phyloP scores from a whole-genome alignment of 176 grass and related monocot species.

The maize (Zea mays) region DNA sequence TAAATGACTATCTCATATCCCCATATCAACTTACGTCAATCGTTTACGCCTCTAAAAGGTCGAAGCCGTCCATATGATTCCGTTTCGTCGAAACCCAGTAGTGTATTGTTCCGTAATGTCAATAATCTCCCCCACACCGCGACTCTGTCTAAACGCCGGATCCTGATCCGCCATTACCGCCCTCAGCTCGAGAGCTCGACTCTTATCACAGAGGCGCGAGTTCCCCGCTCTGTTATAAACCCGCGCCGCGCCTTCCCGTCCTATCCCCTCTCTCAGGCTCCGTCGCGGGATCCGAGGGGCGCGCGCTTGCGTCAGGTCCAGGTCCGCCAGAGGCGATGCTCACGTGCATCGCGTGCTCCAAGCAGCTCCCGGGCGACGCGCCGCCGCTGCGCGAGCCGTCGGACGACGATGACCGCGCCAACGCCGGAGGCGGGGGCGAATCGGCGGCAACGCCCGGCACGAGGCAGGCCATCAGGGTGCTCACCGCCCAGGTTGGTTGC shows the following conservation, averaged over 20 bases:
- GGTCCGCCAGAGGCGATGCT: slow-evolving; percentile 56
- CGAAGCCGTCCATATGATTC: background rate
- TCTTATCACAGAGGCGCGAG: background rate
- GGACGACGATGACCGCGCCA: slow-evolving; percentile 33
- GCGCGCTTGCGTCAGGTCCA: background rate
- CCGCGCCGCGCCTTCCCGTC: background rate
- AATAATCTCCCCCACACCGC: background rate
- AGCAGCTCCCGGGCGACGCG: slow-evolving; percentile 51
- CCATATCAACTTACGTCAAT: too few relatives aligned
- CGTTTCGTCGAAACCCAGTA: too few relatives aligned
- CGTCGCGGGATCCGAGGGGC: slow-evolving; percentile 19
- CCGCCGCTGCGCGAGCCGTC: slow-evolving; percentile 47
- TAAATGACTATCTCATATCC: too few relatives aligned
- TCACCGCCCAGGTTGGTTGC: slow-evolving; percentile 64
- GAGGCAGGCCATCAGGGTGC: slow-evolving; percentile 61
- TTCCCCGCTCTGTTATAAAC: slow-evolving; percentile 20
- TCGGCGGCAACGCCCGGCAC: slow-evolving; percentile 57
- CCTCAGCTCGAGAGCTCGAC: slow-evolving; percentile 16
- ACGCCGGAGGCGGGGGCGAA: slow-evolving; percentile 16
- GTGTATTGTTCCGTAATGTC: too few relatives aligned
- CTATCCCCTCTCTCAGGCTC: background rate
- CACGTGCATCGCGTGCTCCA: slow-evolving; percentile 88
- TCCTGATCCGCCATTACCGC: slow-evolving; percentile 40
- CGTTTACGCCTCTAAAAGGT: background rate
- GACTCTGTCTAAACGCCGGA: slow-evolving; percentile 32